Evolutionary conservation across 176 grass and related monocot genomes (phyloP).

Genomic region (barley (Hordeum vulgare)): DNA sequence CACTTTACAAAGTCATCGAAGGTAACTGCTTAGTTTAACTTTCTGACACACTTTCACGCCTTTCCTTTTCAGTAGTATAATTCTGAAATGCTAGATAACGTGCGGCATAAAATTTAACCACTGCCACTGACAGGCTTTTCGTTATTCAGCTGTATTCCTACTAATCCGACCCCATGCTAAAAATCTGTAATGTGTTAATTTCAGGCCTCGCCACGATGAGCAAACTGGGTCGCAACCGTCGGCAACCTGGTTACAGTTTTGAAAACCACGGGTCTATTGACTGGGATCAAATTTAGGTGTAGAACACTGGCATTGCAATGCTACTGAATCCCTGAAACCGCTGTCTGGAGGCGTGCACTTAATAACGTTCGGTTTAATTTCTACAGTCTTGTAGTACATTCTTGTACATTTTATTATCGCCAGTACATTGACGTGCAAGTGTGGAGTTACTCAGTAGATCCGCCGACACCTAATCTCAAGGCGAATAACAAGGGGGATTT

Average conservation of each 20-base stretch:
- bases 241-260: slow-evolving; percentile 53
- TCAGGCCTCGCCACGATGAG: slow-evolving; percentile 83
- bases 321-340: background rate
- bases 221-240: slow-evolving; percentile 62
- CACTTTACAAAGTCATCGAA: slow-evolving; percentile 95
- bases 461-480: background rate
- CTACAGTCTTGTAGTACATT: background rate
- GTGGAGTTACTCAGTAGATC: background rate
- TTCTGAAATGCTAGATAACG: background rate
- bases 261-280: slow-evolving; percentile 57
- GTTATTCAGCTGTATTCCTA: background rate
- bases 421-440: background rate
- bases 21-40: slow-evolving; percentile 33
- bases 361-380: slow-evolving; percentile 8
- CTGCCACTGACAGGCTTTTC: background rate
- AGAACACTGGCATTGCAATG: background rate
- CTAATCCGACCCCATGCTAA: background rate
- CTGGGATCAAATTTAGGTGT: slow-evolving; percentile 83
- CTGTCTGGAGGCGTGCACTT: background rate
- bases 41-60: background rate
- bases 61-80: background rate
- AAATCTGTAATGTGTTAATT: slow-evolving; percentile 14
- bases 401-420: background rate
- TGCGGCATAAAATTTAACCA: background rate
- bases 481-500: slow-evolving; percentile 19